phyloP scores from a whole-genome alignment of 2,329 filamentous ascomycete species.

The Aspergillus sp. region DNA sequence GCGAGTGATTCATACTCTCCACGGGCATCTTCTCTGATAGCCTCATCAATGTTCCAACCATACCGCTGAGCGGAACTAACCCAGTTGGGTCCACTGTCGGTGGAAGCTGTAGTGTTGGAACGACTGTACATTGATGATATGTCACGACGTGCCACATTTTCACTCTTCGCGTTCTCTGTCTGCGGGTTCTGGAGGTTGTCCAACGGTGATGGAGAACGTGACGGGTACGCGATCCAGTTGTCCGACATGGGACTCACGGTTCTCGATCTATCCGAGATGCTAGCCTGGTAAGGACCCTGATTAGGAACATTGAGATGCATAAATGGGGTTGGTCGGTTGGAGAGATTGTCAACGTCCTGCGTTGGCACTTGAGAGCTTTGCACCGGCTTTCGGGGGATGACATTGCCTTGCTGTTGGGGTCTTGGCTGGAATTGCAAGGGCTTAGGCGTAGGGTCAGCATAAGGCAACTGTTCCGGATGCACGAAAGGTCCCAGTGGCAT shows the following conservation, averaged over 20 bases:
- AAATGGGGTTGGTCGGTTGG: slow-evolving; percentile 25
- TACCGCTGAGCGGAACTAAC: slow-evolving; percentile 24
- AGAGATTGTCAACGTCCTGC: slow-evolving; percentile 22
- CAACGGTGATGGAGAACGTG: slow-evolving; percentile 25
- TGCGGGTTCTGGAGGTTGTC: background rate
- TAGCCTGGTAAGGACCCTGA: slow-evolving; percentile 20
- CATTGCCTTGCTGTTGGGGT: background rate
- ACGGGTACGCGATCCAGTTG: slow-evolving; percentile 38
- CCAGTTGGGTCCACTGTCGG: slow-evolving; percentile 27
- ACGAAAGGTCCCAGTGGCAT: slow-evolving; percentile 45
- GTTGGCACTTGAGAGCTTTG: slow-evolving; percentile 20
- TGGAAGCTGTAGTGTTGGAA: slow-evolving; percentile 19
- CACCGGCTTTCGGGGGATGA: slow-evolving; percentile 25
- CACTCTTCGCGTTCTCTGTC: slow-evolving; percentile 11
- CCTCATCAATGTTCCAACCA: slow-evolving; percentile 20
- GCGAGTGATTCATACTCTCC: slow-evolving; percentile 34
- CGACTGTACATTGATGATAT: slow-evolving; percentile 30
- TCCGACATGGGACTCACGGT: slow-evolving; percentile 32
- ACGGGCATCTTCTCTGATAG: slow-evolving; percentile 27
- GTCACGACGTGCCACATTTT: slow-evolving; percentile 21
- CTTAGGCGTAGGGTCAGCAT: slow-evolving; percentile 16
- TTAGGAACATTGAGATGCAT: slow-evolving; percentile 23
- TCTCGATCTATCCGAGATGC: slow-evolving; percentile 22
- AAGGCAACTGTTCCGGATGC: slow-evolving; percentile 26
- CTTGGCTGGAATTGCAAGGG: background rate